Percentiles rank a stretch among this genome's conserved stretches.
These are phyloP conservation scores for Hypoxylon rickii DNA, from an alignment of 495 filamentous ascomycete species.

Conservation along the genomic window DNA sequence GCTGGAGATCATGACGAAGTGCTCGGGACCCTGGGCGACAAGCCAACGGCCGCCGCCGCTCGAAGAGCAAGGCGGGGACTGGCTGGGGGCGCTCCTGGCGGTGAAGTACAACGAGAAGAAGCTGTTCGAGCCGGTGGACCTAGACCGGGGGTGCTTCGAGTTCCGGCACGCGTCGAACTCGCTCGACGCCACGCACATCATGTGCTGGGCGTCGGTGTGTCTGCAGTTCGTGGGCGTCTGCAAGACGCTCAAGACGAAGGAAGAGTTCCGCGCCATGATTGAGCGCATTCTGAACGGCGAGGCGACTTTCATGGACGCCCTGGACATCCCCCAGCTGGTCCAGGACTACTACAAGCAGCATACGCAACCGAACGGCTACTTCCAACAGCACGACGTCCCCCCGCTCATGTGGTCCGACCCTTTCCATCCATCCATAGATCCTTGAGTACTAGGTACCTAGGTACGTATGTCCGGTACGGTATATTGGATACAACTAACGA, in stretches of 20 bases:
- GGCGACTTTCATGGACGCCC: not conserved
- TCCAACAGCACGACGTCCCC: not conserved
- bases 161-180: conserved; percentile 7
- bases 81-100: no score
- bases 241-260: not conserved
- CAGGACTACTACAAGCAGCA: not conserved
- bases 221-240: not conserved
- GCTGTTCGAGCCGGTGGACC: conserved; percentile 2
- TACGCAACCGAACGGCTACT: not conserved
- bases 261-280: not conserved
- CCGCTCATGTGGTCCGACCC: conserved; percentile 11
- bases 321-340: not conserved
- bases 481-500: no score
- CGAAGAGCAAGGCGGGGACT: no score
- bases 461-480: no score
- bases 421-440: conserved; percentile 12
- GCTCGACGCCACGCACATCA: conserved; percentile 3
- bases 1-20: conserved; percentile 7
- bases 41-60: no score
- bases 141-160: conserved; percentile 13
- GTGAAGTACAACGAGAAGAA: not conserved
- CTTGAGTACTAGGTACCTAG: no score
- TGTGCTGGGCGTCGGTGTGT: conserved; percentile 1
- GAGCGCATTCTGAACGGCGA: not conserved
- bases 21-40: not conserved